A percentile compares a stretch with the other conserved stretches of the same genome.
Evolutionary conservation across 2,329 filamentous ascomycete genomes (phyloP).

Genomic region (Fusarium floridanum): DNA sequence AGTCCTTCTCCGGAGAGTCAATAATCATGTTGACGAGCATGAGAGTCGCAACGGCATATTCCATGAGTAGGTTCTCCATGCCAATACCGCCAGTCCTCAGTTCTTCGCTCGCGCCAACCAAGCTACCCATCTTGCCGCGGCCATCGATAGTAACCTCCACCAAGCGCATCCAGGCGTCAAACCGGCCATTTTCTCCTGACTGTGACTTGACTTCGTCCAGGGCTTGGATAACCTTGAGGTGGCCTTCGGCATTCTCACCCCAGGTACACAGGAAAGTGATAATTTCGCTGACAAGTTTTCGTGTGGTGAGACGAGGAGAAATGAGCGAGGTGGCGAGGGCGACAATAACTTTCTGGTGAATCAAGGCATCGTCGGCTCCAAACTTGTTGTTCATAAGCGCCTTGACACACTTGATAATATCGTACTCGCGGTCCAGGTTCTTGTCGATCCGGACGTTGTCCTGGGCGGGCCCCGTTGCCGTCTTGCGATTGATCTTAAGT

Average conservation of each 20-base stretch:
- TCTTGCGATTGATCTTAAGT: slow-evolving; percentile 91
- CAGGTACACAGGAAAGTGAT: slow-evolving; percentile 97
- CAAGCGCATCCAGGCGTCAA: slow-evolving; percentile 98
- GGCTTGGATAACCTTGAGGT: slow-evolving; percentile 92
- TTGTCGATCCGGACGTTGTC: slow-evolving; percentile 74
- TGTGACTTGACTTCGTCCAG: slow-evolving; percentile 91
- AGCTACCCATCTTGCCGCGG: slow-evolving; percentile 97
- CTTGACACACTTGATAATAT: slow-evolving; percentile 97
- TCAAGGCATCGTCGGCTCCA: slow-evolving; percentile 93
- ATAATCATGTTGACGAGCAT: slow-evolving; percentile 97
- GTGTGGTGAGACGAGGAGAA: slow-evolving; percentile 88
- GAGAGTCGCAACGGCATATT: slow-evolving; percentile 95
- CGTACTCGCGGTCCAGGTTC: slow-evolving; percentile 91
- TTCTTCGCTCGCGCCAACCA: slow-evolving; percentile 97
- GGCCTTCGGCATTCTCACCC: slow-evolving; percentile 84
- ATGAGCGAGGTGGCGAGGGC: slow-evolving; percentile 89
- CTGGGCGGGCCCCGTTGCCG: slow-evolving; percentile 77
- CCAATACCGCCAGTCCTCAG: slow-evolving; percentile 95
- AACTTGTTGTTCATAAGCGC: slow-evolving; percentile 99
- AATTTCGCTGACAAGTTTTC: slow-evolving; percentile 96
- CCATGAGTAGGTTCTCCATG: slow-evolving; percentile 99
- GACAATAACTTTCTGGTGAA: slow-evolving; percentile 90
- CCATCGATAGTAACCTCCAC: slow-evolving; percentile 98
- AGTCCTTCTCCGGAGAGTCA: slow-evolving; percentile 88
- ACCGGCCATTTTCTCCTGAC: slow-evolving; percentile 92